Evolutionary conservation across 768 basidiomycete species (phyloP).

Genomic region (Favolaschia claudopus): DNA sequence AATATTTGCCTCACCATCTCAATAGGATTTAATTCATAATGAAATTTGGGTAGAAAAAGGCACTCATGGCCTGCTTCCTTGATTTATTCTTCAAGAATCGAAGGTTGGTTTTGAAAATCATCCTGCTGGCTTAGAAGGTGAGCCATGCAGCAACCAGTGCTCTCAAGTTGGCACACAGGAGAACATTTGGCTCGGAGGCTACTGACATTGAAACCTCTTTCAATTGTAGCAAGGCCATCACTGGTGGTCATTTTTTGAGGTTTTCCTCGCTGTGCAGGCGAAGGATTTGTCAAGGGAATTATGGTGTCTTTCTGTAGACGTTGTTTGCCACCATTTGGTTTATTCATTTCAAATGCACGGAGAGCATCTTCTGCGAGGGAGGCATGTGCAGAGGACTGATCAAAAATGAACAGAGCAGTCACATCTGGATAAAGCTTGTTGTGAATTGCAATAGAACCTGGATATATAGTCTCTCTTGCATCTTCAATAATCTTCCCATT

Average conservation of each 20-base stretch:
- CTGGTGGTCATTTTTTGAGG: slow-evolving; percentile 27
- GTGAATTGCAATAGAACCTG: slow-evolving; percentile 19
- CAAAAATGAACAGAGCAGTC: slow-evolving; percentile 27
- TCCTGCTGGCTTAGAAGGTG: slow-evolving; percentile 25
- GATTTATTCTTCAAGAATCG: slow-evolving; percentile 24
- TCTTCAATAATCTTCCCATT: slow-evolving; percentile 16
- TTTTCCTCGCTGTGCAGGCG: slow-evolving; percentile 22
- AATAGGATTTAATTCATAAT: slow-evolving; percentile 20
- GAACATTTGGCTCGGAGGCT: slow-evolving; percentile 18
- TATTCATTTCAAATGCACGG: slow-evolving; percentile 32
- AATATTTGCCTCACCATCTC: slow-evolving; percentile 15
- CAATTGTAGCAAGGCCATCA: slow-evolving; percentile 7
- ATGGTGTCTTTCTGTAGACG: slow-evolving; percentile 22
- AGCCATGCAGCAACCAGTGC: slow-evolving; percentile 28
- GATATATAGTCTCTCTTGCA: slow-evolving; percentile 30
- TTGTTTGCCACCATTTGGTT: slow-evolving; percentile 27
- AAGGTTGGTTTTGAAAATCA: slow-evolving; percentile 28
- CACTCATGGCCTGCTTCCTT: slow-evolving; percentile 24
- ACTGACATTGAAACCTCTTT: slow-evolving; percentile 14
- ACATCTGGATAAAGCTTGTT: slow-evolving; percentile 14
- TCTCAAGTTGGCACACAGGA: slow-evolving; percentile 8
- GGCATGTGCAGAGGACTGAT: slow-evolving; percentile 29
- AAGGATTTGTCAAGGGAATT: slow-evolving; percentile 27
- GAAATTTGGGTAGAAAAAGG: slow-evolving; percentile 22
- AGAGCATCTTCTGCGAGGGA: slow-evolving; percentile 27